phyloP scores from a whole-genome alignment of 2,329 filamentous ascomycete genomes.

The Penicillium sp. region DNA sequence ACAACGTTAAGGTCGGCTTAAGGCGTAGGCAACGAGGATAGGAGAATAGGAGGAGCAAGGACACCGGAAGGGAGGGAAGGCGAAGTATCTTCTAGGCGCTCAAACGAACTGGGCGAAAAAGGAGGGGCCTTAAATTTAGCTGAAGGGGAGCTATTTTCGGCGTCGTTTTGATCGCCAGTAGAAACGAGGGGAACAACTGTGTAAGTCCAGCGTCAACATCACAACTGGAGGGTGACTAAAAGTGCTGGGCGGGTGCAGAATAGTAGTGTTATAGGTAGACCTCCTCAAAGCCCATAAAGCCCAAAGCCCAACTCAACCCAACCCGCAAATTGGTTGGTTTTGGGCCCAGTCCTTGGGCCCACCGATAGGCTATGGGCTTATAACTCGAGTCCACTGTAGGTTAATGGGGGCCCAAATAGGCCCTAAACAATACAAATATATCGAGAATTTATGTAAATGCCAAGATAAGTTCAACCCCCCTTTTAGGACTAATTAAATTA shows the following conservation, averaged over 20 bases:
- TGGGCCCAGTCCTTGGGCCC: no score
- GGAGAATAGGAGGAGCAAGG: constrained; percentile 4
- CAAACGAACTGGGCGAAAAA: constrained; percentile 1
- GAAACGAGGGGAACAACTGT: constrained; percentile 15
- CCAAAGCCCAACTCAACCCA: no score
- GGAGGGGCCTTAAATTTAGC: neutral
- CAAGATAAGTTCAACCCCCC: no score
- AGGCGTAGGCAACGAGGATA: neutral
- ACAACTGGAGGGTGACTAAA: constrained; percentile 13
- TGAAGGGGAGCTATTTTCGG: constrained; percentile 21
- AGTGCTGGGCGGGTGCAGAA: constrained; percentile 17
- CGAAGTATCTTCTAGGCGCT: constrained; percentile 15
- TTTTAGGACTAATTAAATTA: no score
- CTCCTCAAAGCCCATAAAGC: no score
- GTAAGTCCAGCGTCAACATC: constrained; percentile 7
- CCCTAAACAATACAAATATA: no score
- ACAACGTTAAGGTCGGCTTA: no score
- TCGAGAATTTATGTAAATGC: no score
- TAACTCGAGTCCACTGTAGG: no score
- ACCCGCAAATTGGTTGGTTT: no score
- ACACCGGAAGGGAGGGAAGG: constrained; percentile 2
- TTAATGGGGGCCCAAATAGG: no score
- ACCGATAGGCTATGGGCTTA: no score
- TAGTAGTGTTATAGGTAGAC: constrained; percentile 9
- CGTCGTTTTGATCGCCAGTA: constrained; percentile 14